Evolutionary conservation across 164 flowering plant species (phyloP).

Genomic region (Amborella trichopoda): DNA sequence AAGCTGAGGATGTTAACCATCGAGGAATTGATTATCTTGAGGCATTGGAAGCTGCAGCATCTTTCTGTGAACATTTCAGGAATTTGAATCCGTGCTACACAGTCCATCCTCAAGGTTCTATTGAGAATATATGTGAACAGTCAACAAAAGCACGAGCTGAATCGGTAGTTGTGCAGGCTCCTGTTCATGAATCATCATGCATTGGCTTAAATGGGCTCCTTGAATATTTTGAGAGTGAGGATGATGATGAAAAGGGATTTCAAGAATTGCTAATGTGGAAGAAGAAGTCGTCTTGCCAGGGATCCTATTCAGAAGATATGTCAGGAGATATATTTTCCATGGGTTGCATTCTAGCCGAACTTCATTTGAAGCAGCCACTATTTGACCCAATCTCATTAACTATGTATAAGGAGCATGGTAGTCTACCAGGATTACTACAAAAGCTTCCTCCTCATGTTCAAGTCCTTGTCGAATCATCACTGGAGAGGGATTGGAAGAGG

Average conservation of each 20-base stretch:
- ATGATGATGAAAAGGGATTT: conserved; percentile 49
- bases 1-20: conserved; percentile 10
- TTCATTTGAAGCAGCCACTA: conserved; percentile 70
- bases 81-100: conserved; percentile 55
- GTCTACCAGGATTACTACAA: conserved; percentile 43
- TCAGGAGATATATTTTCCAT: conserved; percentile 75
- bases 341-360: conserved; percentile 88
- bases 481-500: conserved; percentile 70
- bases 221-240: conserved; percentile 41
- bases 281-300: conserved; percentile 26
- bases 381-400: conserved; percentile 46
- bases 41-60: conserved; percentile 53
- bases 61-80: conserved; percentile 58
- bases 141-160: background rate
- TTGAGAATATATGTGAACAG: conserved; percentile 11
- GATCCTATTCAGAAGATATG: conserved; percentile 22
- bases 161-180: too few relatives aligned
- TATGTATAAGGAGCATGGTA: conserved; percentile 41
- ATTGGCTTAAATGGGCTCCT: conserved; percentile 43
- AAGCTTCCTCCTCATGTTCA: conserved; percentile 59
- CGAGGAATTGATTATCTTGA: conserved; percentile 32
- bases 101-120: conserved; percentile 9
- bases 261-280: conserved; percentile 77
- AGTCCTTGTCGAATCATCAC: conserved; percentile 64
- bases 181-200: too few relatives aligned